Evolutionary conservation across 1,284 basidiomycete species (phyloP), one percentile per base, ranked within the genome.

Genomic region (Ceratorhiza oryzae-sativae): DNA sequence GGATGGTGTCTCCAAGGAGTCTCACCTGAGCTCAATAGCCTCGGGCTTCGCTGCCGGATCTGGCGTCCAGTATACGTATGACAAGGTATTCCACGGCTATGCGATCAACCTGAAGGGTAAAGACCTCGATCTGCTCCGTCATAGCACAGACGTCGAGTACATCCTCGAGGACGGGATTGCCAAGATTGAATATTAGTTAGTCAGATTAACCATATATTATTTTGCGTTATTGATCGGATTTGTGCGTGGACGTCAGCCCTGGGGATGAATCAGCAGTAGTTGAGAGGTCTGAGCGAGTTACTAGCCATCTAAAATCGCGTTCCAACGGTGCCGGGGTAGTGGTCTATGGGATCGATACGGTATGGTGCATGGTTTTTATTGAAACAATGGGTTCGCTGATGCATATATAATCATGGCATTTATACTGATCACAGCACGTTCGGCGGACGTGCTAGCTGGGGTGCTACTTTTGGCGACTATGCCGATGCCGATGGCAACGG

Each of bases 71-170:
- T 34, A 74, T 53, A 62, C 72, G 42, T 74, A 65, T 36, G 62
- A 48, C 20, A 30, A 23, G 18, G 55, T 74, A 34, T 70, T 73
- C 49, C 73, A 74, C 23, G 74, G 73, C 27, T 75, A 73, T 39
- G 60, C 74, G 18, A 73, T 70, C 32, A 53, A 30, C 12, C 42
- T 73, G n/a, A 45, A 34, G 34, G 41, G 58, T 5, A 55, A 62
- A n/a, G 61, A 65, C 6, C 53, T 73, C 49, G 62, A 60, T 42
- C 49, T 45, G 25, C 32, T 75, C 53, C 53, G 53, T 23, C 53
- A 53, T 12, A 55, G 39, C 46, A 60, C 51, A 23, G 74, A 74
- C 27, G 73, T 75, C 46, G 73, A 60, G 25, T 74, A 62, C 25
- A 55, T 73, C 30, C n/a, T 41, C 10, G 53, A 53, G 53, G 73